Percentiles rank a stretch among this genome's conserved stretches.
Evolutionary conservation across 495 filamentous ascomycete genomes (phyloP).

Genomic region (Lentithecium fluviatile): DNA sequence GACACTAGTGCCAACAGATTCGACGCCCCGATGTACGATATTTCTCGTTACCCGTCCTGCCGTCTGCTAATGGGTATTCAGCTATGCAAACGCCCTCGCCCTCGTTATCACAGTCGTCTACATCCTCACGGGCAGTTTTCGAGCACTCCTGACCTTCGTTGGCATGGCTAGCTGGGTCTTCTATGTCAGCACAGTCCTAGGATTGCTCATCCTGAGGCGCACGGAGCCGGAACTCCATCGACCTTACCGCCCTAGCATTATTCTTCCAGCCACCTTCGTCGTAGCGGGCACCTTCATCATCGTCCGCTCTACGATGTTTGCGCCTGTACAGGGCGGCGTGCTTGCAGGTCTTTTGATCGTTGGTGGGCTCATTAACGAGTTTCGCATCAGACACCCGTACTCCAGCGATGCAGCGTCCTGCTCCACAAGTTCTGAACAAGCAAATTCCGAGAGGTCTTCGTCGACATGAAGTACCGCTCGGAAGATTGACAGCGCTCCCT

Average conservation of each 20-base stretch:
- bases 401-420: not conserved
- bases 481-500: too few relatives aligned
- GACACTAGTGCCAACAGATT: not conserved
- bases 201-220: conserved; percentile 28
- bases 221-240: conserved; percentile 21
- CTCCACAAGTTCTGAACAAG: too few relatives aligned
- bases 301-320: conserved; percentile 23
- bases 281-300: conserved; percentile 23
- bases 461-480: too few relatives aligned
- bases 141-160: conserved; percentile 25
- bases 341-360: conserved; percentile 19
- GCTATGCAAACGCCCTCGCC: conserved; percentile 18
- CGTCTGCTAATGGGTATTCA: conserved; percentile 1
- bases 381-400: not conserved
- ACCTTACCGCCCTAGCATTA: conserved; percentile 6
- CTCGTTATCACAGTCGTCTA: conserved; percentile 23
- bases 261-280: conserved; percentile 18
- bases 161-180: conserved; percentile 32
- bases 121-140: conserved; percentile 26
- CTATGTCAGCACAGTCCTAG: conserved; percentile 27
- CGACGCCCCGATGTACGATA: conserved; percentile 11
- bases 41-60: not conserved
- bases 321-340: conserved; percentile 21
- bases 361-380: conserved; percentile 7
- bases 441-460: too few relatives aligned